Conservation (phyloP, 768 basidiomycete genomes). For the Calocybe gangraenosa region DNA sequence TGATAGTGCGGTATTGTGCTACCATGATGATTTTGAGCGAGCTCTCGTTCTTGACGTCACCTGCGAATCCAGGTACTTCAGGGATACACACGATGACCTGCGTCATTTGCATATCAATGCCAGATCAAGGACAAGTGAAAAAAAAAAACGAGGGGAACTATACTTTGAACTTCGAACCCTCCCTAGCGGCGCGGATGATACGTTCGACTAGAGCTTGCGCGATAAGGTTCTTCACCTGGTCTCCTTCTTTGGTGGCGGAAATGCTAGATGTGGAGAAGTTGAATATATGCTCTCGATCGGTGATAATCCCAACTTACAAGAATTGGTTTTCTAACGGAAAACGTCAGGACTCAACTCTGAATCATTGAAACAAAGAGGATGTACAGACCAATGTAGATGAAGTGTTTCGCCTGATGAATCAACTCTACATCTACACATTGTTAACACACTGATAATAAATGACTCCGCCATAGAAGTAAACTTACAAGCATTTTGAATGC, state of each 20-base stretch:
- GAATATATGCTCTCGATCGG: background rate
- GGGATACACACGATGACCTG: conserved; percentile 87
- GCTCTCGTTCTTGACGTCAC: conserved; percentile 66
- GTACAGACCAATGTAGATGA: conserved; percentile 85
- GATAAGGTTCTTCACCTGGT: conserved; percentile 77
- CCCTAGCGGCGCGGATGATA: conserved; percentile 73
- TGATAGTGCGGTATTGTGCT: conserved; percentile 84
- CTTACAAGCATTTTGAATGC: conserved; percentile 92
- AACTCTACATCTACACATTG: conserved; percentile 57
- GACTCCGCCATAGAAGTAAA: conserved; percentile 12
- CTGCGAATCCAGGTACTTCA: conserved; percentile 88
- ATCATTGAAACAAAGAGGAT: background rate
- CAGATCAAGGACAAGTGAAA: background rate
- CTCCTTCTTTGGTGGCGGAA: conserved; percentile 60
- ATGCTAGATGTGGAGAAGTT: conserved; percentile 45
- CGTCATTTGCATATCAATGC: background rate
- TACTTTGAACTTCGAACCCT: conserved; percentile 76
- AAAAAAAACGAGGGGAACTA: background rate
- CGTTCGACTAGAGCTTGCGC: conserved; percentile 80
- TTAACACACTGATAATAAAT: background rate
- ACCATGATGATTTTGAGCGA: conserved; percentile 82
- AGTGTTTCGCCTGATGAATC: conserved; percentile 83
- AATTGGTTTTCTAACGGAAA: conserved; percentile 75
- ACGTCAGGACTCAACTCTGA: conserved; percentile 20
- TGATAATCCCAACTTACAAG: conserved; percentile 52